Base-by-base conservation (phyloP, 2,329 filamentous ascomycete genomes). In the Aspergillus ruber region DNA sequence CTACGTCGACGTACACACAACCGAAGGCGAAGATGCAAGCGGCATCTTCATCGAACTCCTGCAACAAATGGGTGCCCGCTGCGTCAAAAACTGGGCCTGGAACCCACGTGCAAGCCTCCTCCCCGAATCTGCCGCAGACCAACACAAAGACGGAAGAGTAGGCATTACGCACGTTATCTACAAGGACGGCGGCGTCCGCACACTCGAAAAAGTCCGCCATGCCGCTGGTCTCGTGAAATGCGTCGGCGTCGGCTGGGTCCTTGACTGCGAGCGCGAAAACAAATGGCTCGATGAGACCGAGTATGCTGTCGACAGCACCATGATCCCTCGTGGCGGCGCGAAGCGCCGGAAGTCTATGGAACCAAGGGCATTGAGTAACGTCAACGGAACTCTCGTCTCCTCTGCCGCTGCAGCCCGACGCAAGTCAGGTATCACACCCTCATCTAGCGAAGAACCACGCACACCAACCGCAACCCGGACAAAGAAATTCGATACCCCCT, bases 91-190 rank as follows among this genome's bases (percentile, higher is more conserved):
- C 12, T 93, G 88, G 88, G 73, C 74, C 40, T 90, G 86, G 84
- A 85, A 84, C 59, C 81, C 82, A n/a, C 60, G 66, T n/a, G 56
- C 66, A 15, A 73, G 70, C 52, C 44, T 69, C 17, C 66, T 63
- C 5, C 67, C 65, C 6, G 36, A 39, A 18, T 15, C 10, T 6
- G 66, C 65, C 40, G 58, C 54, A 2, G 56, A 53, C n/a, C 62
- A 66, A 8, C 54, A 63, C 4, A 63, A 60, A 43, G 62, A 68
- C 12, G 58, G 60, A 43, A 85, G 82, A 63, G 73, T 88, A 50
- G 86, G 84, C 4, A 88, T 95, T 58, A 95, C 89, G 0, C 90
- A 95, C 61, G 86, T 95, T 6, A 82, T 95, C 6, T 95, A 84
- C 74, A 95, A 95, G 66, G 90, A 95, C 61, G 90, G 90, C 41